Conservation (phyloP, 371 early-diverging fungal species). For the Blakeslea trispora region DNA sequence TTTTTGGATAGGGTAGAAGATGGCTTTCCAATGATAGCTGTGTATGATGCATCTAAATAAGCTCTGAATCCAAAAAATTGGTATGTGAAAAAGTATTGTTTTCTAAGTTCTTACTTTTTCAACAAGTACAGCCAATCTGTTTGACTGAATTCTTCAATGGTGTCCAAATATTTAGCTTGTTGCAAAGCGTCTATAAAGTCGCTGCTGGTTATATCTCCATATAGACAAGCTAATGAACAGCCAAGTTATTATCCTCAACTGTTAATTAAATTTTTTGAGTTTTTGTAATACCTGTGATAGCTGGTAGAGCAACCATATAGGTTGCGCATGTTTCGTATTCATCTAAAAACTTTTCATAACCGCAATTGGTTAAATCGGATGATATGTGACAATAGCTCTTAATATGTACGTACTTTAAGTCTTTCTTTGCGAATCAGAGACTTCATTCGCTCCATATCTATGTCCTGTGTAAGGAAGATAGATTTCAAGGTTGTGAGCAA, state of each 20-base stretch:
- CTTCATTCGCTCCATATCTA: constrained; percentile 60
- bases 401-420: constrained; percentile 31
- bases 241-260: too few relatives aligned
- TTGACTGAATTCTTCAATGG: constrained; percentile 39
- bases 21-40: constrained; percentile 53
- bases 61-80: constrained; percentile 25
- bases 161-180: constrained; percentile 46
- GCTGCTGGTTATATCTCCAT: constrained; percentile 51
- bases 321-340: constrained; percentile 31
- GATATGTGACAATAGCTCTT: constrained; percentile 12
- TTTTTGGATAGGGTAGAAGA: constrained; percentile 40
- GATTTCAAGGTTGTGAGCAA: constrained; percentile 39
- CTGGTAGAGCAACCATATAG: constrained; percentile 25
- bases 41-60: constrained; percentile 45
- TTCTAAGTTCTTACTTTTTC: constrained; percentile 36
- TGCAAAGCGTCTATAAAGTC: constrained; percentile 45
- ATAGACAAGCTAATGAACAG: constrained; percentile 28
- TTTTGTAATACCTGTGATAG: constrained; percentile 16
- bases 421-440: constrained; percentile 50
- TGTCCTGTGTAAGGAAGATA: constrained; percentile 36
- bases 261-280: neutral
- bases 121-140: constrained; percentile 50
- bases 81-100: neutral
- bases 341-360: constrained; percentile 16
- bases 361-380: neutral